Base-by-base conservation (phyloP, 2,329 filamentous ascomycete species). In the Thermomyces lanuginosus region DNA sequence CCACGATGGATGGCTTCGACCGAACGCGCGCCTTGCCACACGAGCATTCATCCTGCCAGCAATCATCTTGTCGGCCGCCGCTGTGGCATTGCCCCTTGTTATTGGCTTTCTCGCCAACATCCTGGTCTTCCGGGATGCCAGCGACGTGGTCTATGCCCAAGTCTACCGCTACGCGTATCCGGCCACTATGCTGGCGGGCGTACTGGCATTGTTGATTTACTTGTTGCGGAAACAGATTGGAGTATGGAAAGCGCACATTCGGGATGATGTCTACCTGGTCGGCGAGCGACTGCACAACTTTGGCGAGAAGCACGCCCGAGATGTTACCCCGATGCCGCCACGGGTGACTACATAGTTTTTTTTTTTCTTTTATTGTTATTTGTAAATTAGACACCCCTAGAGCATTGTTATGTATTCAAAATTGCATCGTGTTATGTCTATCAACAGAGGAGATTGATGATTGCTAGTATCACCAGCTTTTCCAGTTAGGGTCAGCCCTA, bases 201-300 rank as follows among this genome's bases (percentile, higher is more conserved):
- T 75, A n/a, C 44, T 66, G 6, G 55, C 56, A 14, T 53, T 62
- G 29, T 44, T 58, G 1, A 29, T 43, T 22, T 46, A 49, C 31
- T 27, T 56, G 17, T 35, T 55, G 16, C 37, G 46, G 5, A 55
- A 65, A 23, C 66, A 81, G 27, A 66, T 89, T 27, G 66, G 69
- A 24, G 60, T 70, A 11, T 95, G 86, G 84, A 72, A 79, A 41
- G 64, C 73, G 31, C 70, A 76, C 31, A 82, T 98, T 24, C 65
- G 82, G 20, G 91, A 98, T 49, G 91, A 98, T 54, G 84, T 92
- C 1, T 98, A 98, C 49, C 60, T 98, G 22, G 89, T 95, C 45
- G 89, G 89, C 2, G 86, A 98, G 57, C 62, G 84, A 33, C 55
- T 98, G 44, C 91, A 98, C 56, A 98, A 98, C 51, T 92, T 93